phyloP scores from a whole-genome alignment of 2,329 filamentous ascomycete species.

The Microsporum ferrugineum region DNA sequence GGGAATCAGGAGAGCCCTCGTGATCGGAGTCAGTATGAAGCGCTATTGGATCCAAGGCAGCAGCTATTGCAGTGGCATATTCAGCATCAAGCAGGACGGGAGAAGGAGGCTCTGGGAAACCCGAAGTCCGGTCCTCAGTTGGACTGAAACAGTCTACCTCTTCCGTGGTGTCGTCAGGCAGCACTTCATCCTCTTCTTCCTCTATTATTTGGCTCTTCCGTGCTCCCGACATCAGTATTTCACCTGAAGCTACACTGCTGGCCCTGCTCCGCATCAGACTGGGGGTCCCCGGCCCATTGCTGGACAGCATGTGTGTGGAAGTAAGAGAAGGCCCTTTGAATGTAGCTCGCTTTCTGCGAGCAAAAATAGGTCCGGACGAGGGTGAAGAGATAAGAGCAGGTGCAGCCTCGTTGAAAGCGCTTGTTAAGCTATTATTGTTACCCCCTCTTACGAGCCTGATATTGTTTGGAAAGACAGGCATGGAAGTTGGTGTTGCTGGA shows the following conservation, averaged over 20 bases:
- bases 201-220: conserved; percentile 35
- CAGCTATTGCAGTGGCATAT: conserved; percentile 15
- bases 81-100: background rate
- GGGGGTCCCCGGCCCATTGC: conserved; percentile 25
- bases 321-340: conserved; percentile 38
- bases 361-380: conserved; percentile 35
- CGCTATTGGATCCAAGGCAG: conserved; percentile 12
- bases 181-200: conserved; percentile 31
- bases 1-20: background rate
- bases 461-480: conserved; percentile 65
- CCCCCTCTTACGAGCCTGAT: conserved; percentile 63
- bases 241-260: conserved; percentile 17
- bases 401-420: conserved; percentile 29
- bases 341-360: conserved; percentile 34
- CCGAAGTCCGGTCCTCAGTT: conserved; percentile 18
- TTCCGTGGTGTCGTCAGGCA: conserved; percentile 26
- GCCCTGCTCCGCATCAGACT: conserved; percentile 22
- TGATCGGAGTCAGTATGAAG: background rate
- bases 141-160: conserved; percentile 33
- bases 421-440: conserved; percentile 22
- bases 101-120: background rate
- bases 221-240: conserved; percentile 20
- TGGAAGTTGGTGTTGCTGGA: conserved; percentile 69
- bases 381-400: conserved; percentile 30
- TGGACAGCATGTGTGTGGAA: conserved; percentile 25